phyloP scores from a whole-genome alignment of 208 protist genomes.

The Trypanosoma mega region DNA sequence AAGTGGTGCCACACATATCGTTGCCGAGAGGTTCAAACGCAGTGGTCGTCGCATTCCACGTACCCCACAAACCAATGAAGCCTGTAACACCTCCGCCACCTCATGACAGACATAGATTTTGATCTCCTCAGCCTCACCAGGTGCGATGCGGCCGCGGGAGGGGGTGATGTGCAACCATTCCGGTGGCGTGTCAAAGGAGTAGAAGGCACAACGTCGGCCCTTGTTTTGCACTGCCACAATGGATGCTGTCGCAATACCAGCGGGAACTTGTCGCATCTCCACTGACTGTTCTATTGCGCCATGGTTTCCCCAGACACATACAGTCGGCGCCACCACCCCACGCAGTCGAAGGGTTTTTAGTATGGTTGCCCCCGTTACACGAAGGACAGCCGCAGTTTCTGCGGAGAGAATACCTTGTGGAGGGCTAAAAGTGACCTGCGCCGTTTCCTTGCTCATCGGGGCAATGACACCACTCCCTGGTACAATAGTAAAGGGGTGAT shows the following conservation, averaged over 20 bases:
- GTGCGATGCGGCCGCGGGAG: constrained; percentile 54
- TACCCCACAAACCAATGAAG: constrained; percentile 59
- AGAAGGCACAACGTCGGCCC: constrained; percentile 74
- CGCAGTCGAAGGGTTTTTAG: constrained; percentile 57
- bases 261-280: constrained; percentile 71
- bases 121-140: constrained; percentile 72
- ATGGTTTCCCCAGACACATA: constrained; percentile 44
- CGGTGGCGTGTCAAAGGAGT: constrained; percentile 60
- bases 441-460: constrained; percentile 52
- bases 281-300: constrained; percentile 21
- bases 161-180: constrained; percentile 72
- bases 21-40: constrained; percentile 61
- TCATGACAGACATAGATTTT: constrained; percentile 46
- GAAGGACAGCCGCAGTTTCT: constrained; percentile 42
- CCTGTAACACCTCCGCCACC: constrained; percentile 29
- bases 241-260: constrained; percentile 45
- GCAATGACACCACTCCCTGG: constrained; percentile 62
- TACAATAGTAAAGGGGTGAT: constrained; percentile 54
- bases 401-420: constrained; percentile 37
- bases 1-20: constrained; percentile 65
- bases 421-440: constrained; percentile 75
- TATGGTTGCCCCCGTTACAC: constrained; percentile 73
- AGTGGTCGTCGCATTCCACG: constrained; percentile 79
- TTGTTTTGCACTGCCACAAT: constrained; percentile 59
- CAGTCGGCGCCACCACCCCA: constrained; percentile 63